Evolutionary conservation across 2,329 filamentous ascomycete species (phyloP).

Genomic region (Hypoxylon sp.): DNA sequence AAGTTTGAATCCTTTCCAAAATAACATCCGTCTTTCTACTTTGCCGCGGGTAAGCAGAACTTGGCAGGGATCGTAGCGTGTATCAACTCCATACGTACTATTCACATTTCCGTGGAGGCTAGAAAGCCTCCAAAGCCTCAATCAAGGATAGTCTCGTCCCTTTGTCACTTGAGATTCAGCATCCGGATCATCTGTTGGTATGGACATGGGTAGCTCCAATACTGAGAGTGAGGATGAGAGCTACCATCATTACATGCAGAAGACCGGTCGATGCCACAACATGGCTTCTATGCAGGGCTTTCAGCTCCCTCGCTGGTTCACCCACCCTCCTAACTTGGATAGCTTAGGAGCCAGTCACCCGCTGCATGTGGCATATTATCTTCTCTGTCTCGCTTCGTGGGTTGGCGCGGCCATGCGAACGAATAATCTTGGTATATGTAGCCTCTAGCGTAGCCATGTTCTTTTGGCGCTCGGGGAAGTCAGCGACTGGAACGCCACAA

Average conservation of each 20-base stretch:
- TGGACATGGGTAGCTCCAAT: conserved; percentile 30
- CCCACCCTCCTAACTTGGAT: background rate
- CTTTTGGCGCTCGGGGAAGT: conserved; percentile 17
- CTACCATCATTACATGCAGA: conserved; percentile 23
- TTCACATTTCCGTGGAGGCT: conserved; percentile 16
- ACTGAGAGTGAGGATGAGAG: background rate
- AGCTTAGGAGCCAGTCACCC: conserved; percentile 16
- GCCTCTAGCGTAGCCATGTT: conserved; percentile 20
- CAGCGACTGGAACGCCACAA: conserved; percentile 23
- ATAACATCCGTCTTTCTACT: conserved; percentile 14
- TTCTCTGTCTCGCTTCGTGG: conserved; percentile 15
- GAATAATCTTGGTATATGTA: conserved; percentile 20
- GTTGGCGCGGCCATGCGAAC: conserved; percentile 10
- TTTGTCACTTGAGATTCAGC: conserved; percentile 14
- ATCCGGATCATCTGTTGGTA: conserved; percentile 10
- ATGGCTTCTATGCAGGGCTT: conserved; percentile 31
- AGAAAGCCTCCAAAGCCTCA: conserved; percentile 18
- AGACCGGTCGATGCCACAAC: conserved; percentile 11
- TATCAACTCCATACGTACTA: conserved; percentile 14
- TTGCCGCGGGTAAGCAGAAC: conserved; percentile 11
- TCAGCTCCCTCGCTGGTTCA: conserved; percentile 21
- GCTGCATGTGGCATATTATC: conserved; percentile 26
- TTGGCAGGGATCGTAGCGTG: conserved; percentile 15
- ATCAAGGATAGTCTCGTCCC: conserved; percentile 18
- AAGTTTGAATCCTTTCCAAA: conserved; percentile 33